Conservation (phyloP, 2,329 filamentous ascomycete species). For the Aspergillus candidus region DNA sequence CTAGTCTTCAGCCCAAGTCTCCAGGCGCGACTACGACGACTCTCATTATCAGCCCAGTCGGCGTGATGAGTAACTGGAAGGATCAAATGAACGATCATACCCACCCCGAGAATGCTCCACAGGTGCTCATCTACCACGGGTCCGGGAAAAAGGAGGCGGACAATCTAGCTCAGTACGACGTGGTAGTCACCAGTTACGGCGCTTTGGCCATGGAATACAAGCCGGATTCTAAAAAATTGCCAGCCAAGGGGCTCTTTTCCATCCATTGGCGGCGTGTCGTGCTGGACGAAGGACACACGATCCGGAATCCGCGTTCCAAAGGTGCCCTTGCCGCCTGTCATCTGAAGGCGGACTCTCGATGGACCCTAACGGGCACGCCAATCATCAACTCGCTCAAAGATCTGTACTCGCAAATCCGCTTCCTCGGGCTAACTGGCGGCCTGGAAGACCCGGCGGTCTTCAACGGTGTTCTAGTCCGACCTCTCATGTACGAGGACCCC, state of each 20-base stretch:
- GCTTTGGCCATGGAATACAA: conserved; percentile 64
- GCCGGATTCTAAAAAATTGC: conserved; percentile 40
- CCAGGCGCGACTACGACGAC: conserved; percentile 54
- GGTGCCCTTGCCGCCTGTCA: conserved; percentile 61
- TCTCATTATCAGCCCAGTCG: conserved; percentile 73
- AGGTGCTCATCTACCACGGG: conserved; percentile 70
- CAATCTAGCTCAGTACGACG: conserved; percentile 61
- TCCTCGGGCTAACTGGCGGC: conserved; percentile 68
- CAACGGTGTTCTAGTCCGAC: conserved; percentile 63
- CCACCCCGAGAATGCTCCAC: conserved; percentile 55
- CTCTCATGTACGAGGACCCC: conserved; percentile 53
- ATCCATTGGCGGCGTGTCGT: conserved; percentile 72
- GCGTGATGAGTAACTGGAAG: conserved; percentile 87
- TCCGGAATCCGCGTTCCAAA: conserved; percentile 71
- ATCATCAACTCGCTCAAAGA: conserved; percentile 80
- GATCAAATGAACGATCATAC: conserved; percentile 72
- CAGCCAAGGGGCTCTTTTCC: conserved; percentile 52
- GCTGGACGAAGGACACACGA: conserved; percentile 76
- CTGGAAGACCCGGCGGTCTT: conserved; percentile 69
- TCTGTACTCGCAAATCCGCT: conserved; percentile 71
- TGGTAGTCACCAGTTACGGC: conserved; percentile 81
- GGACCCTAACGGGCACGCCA: conserved; percentile 75
- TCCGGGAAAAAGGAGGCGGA: conserved; percentile 50
- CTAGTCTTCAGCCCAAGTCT: conserved; percentile 42
- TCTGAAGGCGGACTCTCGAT: conserved; percentile 64